Percentiles rank a stretch among this genome's conserved stretches.
Conservation (phyloP, 1,284 basidiomycete species). For the Cryptococcus sp. region DNA sequence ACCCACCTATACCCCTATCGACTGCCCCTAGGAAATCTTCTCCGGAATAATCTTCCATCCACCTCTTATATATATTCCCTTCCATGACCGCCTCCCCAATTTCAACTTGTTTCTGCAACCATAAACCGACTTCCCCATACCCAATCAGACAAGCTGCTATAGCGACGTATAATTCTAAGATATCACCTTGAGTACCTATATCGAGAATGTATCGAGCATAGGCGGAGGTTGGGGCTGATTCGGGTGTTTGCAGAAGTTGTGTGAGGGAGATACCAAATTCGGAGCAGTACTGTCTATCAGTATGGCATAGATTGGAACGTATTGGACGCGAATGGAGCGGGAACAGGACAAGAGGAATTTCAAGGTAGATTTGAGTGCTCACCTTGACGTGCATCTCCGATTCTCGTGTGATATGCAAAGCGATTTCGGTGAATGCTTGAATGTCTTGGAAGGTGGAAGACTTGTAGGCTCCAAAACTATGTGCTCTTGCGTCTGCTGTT, state of each 20-base stretch:
- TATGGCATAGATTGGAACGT: background rate
- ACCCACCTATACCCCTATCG: constrained; percentile 63
- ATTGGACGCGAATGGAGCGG: background rate
- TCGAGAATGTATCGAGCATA: constrained; percentile 85
- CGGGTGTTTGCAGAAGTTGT: constrained; percentile 60
- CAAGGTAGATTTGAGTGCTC: constrained; percentile 7
- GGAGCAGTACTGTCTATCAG: constrained; percentile 55
- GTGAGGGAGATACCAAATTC: constrained; percentile 62
- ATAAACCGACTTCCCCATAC: constrained; percentile 90
- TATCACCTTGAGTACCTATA: constrained; percentile 66
- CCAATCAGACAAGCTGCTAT: constrained; percentile 83
- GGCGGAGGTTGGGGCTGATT: constrained; percentile 67
- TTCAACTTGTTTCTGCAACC: constrained; percentile 60
- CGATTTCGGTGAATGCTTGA: constrained; percentile 60
- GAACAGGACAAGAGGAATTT: background rate
- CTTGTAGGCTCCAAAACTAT: constrained; percentile 69
- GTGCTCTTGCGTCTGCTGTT: constrained; percentile 49
- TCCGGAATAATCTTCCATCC: constrained; percentile 81
- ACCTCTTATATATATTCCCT: constrained; percentile 65
- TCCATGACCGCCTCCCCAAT: constrained; percentile 56
- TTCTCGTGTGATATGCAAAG: constrained; percentile 65
- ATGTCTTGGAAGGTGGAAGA: constrained; percentile 64
- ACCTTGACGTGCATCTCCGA: constrained; percentile 63
- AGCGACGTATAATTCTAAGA: constrained; percentile 69
- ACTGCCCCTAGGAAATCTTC: constrained; percentile 68